Conservation (phyloP, 768 basidiomycete species). For the Trametes villosa region DNA sequence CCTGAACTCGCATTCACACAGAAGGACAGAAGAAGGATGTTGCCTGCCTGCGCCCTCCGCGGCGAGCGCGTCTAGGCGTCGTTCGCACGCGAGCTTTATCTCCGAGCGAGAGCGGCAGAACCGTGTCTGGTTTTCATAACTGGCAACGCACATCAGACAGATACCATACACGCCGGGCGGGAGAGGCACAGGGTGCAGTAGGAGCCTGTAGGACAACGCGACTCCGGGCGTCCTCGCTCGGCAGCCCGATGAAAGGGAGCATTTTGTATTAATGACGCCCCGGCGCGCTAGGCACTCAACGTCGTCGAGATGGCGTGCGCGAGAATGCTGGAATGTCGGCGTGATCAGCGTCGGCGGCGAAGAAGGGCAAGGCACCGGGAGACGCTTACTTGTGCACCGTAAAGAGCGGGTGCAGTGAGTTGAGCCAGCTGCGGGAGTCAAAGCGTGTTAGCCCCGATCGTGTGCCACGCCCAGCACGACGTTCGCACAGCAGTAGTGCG, state of each 20-base stretch:
- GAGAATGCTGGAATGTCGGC: slow-evolving; percentile 43
- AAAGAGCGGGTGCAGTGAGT: slow-evolving; percentile 62
- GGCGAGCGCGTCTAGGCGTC: background rate
- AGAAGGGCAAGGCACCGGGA: slow-evolving; percentile 9
- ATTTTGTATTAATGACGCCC: background rate
- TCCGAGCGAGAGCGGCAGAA: slow-evolving; percentile 4
- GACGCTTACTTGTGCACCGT: slow-evolving; percentile 60
- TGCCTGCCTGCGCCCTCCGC: background rate
- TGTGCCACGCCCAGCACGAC: too few relatives aligned
- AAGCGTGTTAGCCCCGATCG: background rate
- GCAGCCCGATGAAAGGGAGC: background rate
- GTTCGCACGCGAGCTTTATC: slow-evolving; percentile 13
- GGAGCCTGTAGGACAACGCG: too few relatives aligned
- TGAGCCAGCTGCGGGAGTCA: slow-evolving; percentile 54
- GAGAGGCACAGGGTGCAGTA: background rate
- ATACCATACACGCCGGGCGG: background rate
- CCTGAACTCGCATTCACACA: too few relatives aligned
- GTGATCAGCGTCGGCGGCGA: slow-evolving; percentile 6
- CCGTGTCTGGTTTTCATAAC: slow-evolving; percentile 5
- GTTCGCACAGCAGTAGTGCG: too few relatives aligned
- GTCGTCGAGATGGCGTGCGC: slow-evolving; percentile 55
- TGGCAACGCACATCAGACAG: slow-evolving; percentile 11
- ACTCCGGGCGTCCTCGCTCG: background rate
- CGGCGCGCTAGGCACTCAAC: slow-evolving; percentile 39
- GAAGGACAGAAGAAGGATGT: background rate